Base-by-base conservation (phyloP, 306 rosid genomes). In the Cucumis hystrix region DNA sequence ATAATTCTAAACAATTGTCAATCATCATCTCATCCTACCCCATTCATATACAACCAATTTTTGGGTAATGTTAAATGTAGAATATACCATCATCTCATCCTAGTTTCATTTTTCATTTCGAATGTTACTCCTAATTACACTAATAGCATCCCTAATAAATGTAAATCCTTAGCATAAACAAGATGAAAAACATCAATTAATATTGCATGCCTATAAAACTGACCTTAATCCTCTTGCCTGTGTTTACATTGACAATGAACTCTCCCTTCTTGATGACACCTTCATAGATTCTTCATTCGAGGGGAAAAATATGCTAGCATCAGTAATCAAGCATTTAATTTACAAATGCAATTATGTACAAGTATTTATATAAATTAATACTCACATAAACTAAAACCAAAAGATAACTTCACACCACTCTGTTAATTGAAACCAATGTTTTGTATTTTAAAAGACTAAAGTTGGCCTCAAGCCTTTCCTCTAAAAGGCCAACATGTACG, bases 231-330 rank as follows among this genome's bases (percentile, higher is more conserved):
- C 67, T 95, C 89, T 92, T 95, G 83, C 99, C 99, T 0, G 90
- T 88, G 93, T 92, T 95, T 68, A 92, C 82, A 81, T 95, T 95
- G 61, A 89, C 79, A 52, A 95, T 88, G 76, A 92, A 95, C 76
- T 95, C 97, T 69, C 99, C 99, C 91, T 90, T 95, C 84, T 87
- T 89, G 82, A 95, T 89, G 74, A 89, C 91, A 73, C 99, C 99
- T 77, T 95, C 97, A 0, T 95, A 95, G 73, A 95, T 87, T 88
- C 99, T 95, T 81, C 87, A 85, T 45, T 67, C 63, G 45, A 52
- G 75, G 68, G 77, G 41, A 54, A 68, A 68, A 30, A 51, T 45
- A 25, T 74, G 69, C 77, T 51, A 86, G 80, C 63, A 66, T 10
- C 45, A 63, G 25, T 28, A 15, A 72, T 25, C 59, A 28, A 28